A percentile compares a stretch with the other conserved stretches of the same genome.
phyloP scores from a whole-genome alignment of 179 eudicot genomes.

The Beta lomatogona region DNA sequence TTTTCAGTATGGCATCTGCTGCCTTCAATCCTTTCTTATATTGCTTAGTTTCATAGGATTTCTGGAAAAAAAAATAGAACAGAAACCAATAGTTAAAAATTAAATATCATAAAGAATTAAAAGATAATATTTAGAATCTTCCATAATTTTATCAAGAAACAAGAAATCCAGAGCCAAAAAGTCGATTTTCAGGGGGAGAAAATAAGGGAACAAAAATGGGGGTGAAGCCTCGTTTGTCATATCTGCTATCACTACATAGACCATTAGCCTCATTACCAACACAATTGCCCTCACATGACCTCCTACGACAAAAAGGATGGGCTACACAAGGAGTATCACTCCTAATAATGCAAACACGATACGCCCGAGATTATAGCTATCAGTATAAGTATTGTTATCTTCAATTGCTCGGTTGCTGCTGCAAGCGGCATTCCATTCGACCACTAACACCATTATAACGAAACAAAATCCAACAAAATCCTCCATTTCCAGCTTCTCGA shows the following conservation, averaged over 20 bases:
- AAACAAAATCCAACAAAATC: neutral
- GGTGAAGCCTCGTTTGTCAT: neutral
- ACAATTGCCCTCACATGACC: neutral
- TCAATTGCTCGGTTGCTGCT: neutral
- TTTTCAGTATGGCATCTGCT: slow-evolving; percentile 92
- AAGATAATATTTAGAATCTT: neutral
- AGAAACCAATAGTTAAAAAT: neutral
- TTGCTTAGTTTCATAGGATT: slow-evolving; percentile 97
- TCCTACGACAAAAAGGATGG: neutral
- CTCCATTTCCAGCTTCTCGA: neutral
- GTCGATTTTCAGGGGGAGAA: neutral
- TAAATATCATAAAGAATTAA: neutral
- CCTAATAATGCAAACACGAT: too few species aligned
- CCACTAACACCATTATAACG: neutral
- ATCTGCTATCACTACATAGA: neutral
- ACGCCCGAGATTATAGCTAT: too few species aligned
- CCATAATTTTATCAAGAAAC: neutral
- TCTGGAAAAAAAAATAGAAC: slow-evolving; percentile 41
- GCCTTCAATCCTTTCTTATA: slow-evolving; percentile 99
- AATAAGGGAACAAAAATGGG: neutral
- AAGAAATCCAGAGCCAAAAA: neutral
- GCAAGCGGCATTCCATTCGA: neutral
- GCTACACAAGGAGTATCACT: neutral
- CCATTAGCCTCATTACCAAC: too few species aligned
- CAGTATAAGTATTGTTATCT: neutral